Evolutionary conservation across 2,329 filamentous ascomycete species (phyloP), one percentile per base, ranked within the genome.

Genomic region (Clarireedia hainanense): DNA sequence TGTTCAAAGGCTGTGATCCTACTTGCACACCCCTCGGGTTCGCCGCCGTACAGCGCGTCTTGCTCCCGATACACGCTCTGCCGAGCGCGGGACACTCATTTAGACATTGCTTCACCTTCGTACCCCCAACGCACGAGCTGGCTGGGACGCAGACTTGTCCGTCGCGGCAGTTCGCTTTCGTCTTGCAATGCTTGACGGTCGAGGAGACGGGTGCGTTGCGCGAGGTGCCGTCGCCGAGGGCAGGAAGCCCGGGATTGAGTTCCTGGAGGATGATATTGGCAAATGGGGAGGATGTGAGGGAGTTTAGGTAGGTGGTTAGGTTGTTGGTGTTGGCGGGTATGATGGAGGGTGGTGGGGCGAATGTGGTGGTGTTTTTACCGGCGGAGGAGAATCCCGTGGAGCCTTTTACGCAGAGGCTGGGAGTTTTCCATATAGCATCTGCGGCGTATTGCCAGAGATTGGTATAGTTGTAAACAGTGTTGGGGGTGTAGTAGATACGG

Each of bases 401-500:
- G 12, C 42, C 56, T 24, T 61, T 42, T 1, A 68, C 67, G 55
- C 71, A 73, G 23, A 64, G 55, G 6, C 55, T 52, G 50, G 70
- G 69, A 6, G 59, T 72, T 1, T 70, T 72, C 72, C 73, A 76
- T 0, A 69, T 67, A 2, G 70, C 67, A 6, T 70, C 66, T 1
- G 68, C 67, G 9, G 72, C 73, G 39, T 69, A 70, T 26, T 67
- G 68, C 82, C 83, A 85, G 23, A 80, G 64, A 23, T 67, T 69
- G 2, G 71, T 71, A 4, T 77, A 73, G 48, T 81, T 74, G 6
- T 74, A 67, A 30, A 79, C 65, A 63, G 80, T 82, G 2, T 73
- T 66, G n/a, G 72, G 65, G 2, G 81, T 81, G 58, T 79, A 84
- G 63, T 77, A 85, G 9, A 85, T 68, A 2, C 80, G 72, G 61